Evolutionary conservation across 331 rosid genomes (phyloP), one percentile per base, ranked within the genome.

Genomic region (Quercus tomentella): DNA sequence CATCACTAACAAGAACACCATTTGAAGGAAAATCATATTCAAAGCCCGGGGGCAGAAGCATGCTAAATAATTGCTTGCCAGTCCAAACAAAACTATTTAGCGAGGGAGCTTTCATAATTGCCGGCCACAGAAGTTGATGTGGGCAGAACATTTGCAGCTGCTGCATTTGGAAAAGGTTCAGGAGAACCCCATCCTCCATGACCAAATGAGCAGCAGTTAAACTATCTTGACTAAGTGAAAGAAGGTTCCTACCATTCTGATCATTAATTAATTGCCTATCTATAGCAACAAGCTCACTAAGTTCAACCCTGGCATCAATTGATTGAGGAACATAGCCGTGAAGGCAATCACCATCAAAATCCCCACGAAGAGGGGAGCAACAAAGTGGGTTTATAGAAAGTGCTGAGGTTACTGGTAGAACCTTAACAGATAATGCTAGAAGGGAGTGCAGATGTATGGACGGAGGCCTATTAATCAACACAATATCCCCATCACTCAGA

Each of bases 311-410:
- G 51, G 99, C 80, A 70, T 76, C 87, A 72, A 89, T 68, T 56
- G 99, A 89, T 79, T 96, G 97, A 35, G 99, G 93, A 89, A 96
- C 82, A 81, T 91, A 93, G 7, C 99, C 99, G 63, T 92, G 99
- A 78, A 96, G 94, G 79, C 98, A 96, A 86, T 93, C 99, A 15
- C 99, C 99, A 82, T 93, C 99, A 88, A 96, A 96, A 84, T 96
- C 99, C 31, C 97, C 99, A 67, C 97, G 92, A 65, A 96, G 77
- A 52, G 99, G 99, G 30, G 98, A 93, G 84, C 98, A 96, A 52
- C 98, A 96, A 11, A 90, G 82, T 66, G 99, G 99, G 75, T 96
- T 96, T 54, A 96, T 82, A 4, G 97, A 87, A 52, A 91, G 88
- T 18, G 86, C 98, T 37, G 94, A 79, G 3, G 77, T 73, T 41